Evolutionary conservation across 2,329 filamentous ascomycete species (phyloP).

Genomic region (Karstenula rhodostoma): DNA sequence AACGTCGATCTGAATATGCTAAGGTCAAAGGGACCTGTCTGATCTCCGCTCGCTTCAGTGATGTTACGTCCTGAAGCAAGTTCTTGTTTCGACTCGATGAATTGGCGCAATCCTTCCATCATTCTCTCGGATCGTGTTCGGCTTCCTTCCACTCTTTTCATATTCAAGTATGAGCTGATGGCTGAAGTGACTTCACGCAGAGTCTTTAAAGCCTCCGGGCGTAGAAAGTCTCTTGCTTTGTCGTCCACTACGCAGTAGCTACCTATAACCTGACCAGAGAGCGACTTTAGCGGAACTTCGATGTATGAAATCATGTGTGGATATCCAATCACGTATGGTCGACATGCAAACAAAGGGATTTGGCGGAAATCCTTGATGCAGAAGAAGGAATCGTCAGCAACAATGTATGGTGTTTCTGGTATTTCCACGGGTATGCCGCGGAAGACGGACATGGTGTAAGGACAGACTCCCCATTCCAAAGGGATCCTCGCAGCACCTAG

Average conservation of each 20-base stretch:
- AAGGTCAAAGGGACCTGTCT: too few species aligned
- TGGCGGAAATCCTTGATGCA: too few species aligned
- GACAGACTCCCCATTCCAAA: slow-evolving; percentile 24
- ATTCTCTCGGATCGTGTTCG: slow-evolving; percentile 19
- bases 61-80: background rate
- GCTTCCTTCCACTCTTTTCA: slow-evolving; percentile 18
- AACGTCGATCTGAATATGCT: too few species aligned
- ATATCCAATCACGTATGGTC: too few species aligned
- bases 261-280: slow-evolving; percentile 20
- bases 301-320: background rate
- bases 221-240: slow-evolving; percentile 16
- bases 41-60: too few species aligned
- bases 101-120: slow-evolving; percentile 22
- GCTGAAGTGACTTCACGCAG: slow-evolving; percentile 15
- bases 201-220: slow-evolving; percentile 4
- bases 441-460: slow-evolving; percentile 22
- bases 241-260: slow-evolving; percentile 23
- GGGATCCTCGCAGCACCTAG: slow-evolving; percentile 17
- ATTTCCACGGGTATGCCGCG: too few species aligned
- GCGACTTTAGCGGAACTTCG: slow-evolving; percentile 13
- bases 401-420: too few species aligned
- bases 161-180: slow-evolving; percentile 20
- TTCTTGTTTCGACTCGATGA: slow-evolving; percentile 14
- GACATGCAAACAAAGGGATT: too few species aligned
- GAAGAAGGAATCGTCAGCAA: too few species aligned